Percentiles rank a stretch among this genome's conserved stretches.
Evolutionary conservation across 1,284 basidiomycete species (phyloP).

Genomic region (Austroboletus niveus): DNA sequence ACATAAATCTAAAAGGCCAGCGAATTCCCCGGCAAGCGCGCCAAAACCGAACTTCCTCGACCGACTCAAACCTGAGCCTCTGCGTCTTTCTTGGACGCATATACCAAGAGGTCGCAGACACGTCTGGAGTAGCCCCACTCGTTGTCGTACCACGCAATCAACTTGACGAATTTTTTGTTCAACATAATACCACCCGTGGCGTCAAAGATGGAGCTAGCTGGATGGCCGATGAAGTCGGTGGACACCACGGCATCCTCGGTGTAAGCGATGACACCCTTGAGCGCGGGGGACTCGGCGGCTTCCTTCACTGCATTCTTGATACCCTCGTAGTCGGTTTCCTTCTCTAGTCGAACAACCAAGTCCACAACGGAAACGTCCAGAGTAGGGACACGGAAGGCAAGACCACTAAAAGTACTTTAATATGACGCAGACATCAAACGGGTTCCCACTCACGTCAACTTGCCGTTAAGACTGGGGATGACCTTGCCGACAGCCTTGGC

Average conservation of each 20-base stretch:
- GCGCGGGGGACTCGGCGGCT: conserved; percentile 64
- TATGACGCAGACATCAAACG: neutral
- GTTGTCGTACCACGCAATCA: conserved; percentile 96
- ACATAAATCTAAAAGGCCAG: no score
- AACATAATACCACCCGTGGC: conserved; percentile 92
- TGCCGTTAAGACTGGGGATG: conserved; percentile 96
- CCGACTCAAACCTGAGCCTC: no score
- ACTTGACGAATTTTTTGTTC: conserved; percentile 94
- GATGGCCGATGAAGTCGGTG: conserved; percentile 87
- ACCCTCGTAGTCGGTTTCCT: conserved; percentile 81
- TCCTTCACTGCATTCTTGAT: conserved; percentile 90
- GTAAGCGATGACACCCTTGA: conserved; percentile 90
- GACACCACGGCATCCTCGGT: conserved; percentile 96
- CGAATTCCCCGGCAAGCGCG: no score
- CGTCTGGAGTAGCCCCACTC: conserved; percentile 97
- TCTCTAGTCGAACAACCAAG: conserved; percentile 92
- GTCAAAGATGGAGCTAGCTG: conserved; percentile 86
- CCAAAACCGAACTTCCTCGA: no score
- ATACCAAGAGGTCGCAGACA: conserved; percentile 88
- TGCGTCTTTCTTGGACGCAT: conserved; percentile 73
- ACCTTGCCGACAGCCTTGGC: conserved; percentile 99
- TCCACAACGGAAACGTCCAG: conserved; percentile 98
- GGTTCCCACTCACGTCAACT: conserved; percentile 56
- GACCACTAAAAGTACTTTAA: conserved; percentile 55
- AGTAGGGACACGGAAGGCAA: conserved; percentile 97